These are phyloP conservation scores for Microstegium vimineum DNA, from an alignment of 176 grass and related monocot genomes.

Conservation along the genomic window DNA sequence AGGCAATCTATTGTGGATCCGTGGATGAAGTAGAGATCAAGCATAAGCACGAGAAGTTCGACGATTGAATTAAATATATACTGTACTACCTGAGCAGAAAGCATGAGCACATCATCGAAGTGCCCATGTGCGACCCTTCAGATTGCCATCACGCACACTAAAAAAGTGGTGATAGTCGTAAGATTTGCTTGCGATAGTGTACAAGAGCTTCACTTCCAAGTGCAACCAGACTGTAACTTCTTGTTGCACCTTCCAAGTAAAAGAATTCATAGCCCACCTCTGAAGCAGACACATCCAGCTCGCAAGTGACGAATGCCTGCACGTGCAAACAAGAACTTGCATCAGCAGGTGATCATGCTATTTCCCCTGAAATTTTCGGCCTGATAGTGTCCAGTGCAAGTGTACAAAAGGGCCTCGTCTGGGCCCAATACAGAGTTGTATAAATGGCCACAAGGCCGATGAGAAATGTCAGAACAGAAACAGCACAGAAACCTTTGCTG, in stretches of 20 bases:
- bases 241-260: conserved; percentile 28
- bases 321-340: background rate
- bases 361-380: background rate
- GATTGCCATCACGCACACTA: background rate
- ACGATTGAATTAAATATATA: too few relatives aligned
- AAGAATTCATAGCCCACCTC: conserved; percentile 21
- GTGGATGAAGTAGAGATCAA: too few relatives aligned
- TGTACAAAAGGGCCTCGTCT: background rate
- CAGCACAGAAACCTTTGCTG: background rate
- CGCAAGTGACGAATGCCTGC: background rate
- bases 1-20: too few relatives aligned
- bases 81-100: too few relatives aligned
- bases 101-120: background rate
- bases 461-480: background rate
- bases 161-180: background rate
- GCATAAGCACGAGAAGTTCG: too few relatives aligned
- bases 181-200: background rate
- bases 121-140: background rate
- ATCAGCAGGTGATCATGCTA: background rate
- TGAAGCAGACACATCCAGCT: background rate
- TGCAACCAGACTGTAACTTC: conserved; percentile 20
- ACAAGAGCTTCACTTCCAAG: conserved; percentile 27
- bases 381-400: background rate
- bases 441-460: conserved; percentile 20
- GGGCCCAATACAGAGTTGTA: background rate